Conservation (phyloP, 306 rosid genomes). For the Acacia confusa region DNA sequence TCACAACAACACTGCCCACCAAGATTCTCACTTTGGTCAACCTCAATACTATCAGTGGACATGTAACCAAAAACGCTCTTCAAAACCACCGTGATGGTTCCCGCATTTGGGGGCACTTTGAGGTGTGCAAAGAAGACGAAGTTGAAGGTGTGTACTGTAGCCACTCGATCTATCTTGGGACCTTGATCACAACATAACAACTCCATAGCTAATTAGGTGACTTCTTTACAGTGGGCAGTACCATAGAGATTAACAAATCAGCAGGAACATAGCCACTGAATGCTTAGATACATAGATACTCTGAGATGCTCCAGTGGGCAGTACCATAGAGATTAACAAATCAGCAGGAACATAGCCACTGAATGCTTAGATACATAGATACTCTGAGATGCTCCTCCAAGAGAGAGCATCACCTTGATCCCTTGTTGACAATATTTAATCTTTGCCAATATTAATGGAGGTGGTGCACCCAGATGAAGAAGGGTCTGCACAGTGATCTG, state of each 20-base stretch:
- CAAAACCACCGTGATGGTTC: not conserved
- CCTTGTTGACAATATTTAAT: conserved; percentile 26
- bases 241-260: conserved; percentile 29
- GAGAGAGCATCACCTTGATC: conserved; percentile 29
- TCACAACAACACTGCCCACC: no score
- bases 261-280: conserved; percentile 47
- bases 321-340: conserved; percentile 36
- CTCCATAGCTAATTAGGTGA: conserved; percentile 58
- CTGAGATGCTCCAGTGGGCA: conserved; percentile 41
- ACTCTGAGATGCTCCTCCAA: conserved; percentile 33
- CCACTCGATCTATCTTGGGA: conserved; percentile 38
- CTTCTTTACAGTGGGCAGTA: conserved; percentile 43
- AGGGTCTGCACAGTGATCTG: conserved; percentile 27
- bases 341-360: conserved; percentile 46
- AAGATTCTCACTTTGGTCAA: not conserved
- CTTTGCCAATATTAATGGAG: not conserved
- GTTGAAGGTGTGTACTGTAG: conserved; percentile 29
- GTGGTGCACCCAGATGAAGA: not conserved
- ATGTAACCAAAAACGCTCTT: conserved; percentile 25
- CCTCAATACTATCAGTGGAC: not conserved
- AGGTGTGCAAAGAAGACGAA: no score
- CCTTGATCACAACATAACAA: conserved; percentile 61
- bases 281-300: not conserved
- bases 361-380: conserved; percentile 3
- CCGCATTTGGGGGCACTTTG: conserved; percentile 4